Base-by-base conservation (phyloP, 208 protist species). In the Trypanosoma boissoni region DNA sequence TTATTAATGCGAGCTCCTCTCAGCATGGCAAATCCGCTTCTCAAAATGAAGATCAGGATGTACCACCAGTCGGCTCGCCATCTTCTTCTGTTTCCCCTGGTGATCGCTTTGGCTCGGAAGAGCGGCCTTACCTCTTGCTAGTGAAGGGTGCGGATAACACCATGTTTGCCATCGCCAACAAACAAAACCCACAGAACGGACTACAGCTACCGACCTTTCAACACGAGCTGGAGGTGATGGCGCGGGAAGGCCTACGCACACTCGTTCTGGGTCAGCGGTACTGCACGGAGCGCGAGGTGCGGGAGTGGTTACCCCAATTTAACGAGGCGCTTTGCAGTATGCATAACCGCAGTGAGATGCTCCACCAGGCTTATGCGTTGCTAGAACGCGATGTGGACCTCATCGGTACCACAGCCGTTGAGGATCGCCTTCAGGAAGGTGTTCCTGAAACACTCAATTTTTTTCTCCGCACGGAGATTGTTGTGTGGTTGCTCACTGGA, bases 401-500 rank as follows among this genome's bases (percentile, higher is more conserved):
- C 18, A 45, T 98, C 6, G 97, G 97, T 29, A 80, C 80, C 3
- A 98, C 95, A 0, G 95, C 88, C 0, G 96, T 98, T 48, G 95
- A 98, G 72, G 97, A 99, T 76, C 95, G 96, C 69, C 72, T 99
- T 48, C 97, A 99, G 65, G 88, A 96, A 9, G 87, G 75, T 16
- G 96, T 97, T 1, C 88, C 92, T 20, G 94, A 98, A 48, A 95
- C 93, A 24, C 92, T 98, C 26, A 54, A 87, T 43, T 91, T 89
- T 57, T 77, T 95, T 39, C 64, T 82, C 16, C 59, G 86, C 46
- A 91, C 92, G 2, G 75, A 61, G 6, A 92, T 99, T 43, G 86
- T 97, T 14, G 68, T 99, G 21, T 99, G 97, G 97, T 93, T 99
- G 67, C 77, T 99, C 37, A 99, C 98, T 21, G 98, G 98, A 48